Percentiles rank a stretch among this genome's conserved stretches.
Evolutionary conservation across 139 green algal species (phyloP).

Genomic region (Tetradesmus obliquus): DNA sequence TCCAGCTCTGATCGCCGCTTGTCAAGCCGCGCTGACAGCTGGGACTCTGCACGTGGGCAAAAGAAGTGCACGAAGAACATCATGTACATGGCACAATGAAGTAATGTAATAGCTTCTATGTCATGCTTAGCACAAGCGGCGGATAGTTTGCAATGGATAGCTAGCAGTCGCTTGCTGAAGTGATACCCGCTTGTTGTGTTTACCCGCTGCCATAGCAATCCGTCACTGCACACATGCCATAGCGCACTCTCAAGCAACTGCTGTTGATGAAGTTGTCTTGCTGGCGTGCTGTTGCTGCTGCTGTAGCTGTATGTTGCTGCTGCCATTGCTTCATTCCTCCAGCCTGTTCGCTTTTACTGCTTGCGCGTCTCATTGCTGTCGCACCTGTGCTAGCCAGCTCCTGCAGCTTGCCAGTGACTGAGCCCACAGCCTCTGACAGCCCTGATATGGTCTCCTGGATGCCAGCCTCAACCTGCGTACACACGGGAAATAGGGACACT

Average conservation of each 20-base stretch:
- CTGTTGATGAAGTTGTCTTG: background rate
- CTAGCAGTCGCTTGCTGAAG: no score
- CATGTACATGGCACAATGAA: background rate
- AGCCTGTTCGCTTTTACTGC: background rate
- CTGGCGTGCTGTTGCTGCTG: background rate
- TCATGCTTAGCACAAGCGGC: no score
- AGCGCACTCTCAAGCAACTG: no score
- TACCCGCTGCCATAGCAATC: no score
- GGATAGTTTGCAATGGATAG: no score
- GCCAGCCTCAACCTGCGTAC: conserved; percentile 58
- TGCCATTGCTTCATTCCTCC: background rate
- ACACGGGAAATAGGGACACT: background rate
- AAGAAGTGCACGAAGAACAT: background rate
- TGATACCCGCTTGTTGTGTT: no score
- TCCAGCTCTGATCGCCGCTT: conserved; percentile 80
- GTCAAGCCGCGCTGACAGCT: conserved; percentile 75
- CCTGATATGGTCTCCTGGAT: conserved; percentile 9
- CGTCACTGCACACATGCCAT: no score
- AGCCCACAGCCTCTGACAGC: conserved; percentile 11
- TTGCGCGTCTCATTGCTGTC: background rate
- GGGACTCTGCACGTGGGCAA: background rate
- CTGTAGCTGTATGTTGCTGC: background rate
- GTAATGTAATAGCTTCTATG: background rate
- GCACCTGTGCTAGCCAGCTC: conserved; percentile 71
- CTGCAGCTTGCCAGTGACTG: conserved; percentile 54